Conservation (phyloP, 2,329 filamentous ascomycete species). For the Exophiala spinifera region DNA sequence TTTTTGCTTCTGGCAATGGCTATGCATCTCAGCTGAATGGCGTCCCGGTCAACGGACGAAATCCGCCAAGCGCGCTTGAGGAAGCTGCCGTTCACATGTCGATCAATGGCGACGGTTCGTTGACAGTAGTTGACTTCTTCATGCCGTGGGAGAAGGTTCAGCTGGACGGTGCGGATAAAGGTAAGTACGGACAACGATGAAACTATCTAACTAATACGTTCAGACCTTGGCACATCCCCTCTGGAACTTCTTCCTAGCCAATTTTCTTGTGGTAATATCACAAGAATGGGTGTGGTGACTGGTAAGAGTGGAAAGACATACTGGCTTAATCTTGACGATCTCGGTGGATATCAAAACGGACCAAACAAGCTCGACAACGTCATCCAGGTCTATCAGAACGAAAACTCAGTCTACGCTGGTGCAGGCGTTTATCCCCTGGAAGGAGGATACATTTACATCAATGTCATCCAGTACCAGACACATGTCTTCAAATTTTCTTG, state of each 20-base stretch:
- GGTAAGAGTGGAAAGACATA: constrained; percentile 52
- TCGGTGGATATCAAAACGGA: constrained; percentile 43
- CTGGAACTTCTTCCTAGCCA: constrained; percentile 23
- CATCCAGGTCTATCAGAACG: constrained; percentile 37
- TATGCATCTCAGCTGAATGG: constrained; percentile 31
- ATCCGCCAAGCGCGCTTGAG: constrained; percentile 29
- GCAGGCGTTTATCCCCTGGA: constrained; percentile 43
- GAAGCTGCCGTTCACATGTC: constrained; percentile 28
- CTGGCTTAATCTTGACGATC: constrained; percentile 41
- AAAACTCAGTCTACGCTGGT: constrained; percentile 38
- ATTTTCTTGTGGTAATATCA: constrained; percentile 32
- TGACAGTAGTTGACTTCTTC: constrained; percentile 52
- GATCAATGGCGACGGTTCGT: constrained; percentile 34
- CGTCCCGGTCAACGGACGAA: constrained; percentile 31
- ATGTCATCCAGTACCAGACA: constrained; percentile 31
- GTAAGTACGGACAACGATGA: not conserved
- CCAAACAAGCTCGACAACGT: constrained; percentile 37
- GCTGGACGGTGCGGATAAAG: constrained; percentile 50
- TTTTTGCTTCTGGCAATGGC: constrained; percentile 33
- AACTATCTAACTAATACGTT: not conserved
- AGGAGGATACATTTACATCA: constrained; percentile 45
- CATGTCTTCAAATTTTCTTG: constrained; percentile 36
- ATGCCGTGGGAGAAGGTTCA: constrained; percentile 53
- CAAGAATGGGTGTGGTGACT: constrained; percentile 50
- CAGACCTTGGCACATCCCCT: constrained; percentile 45